These are phyloP conservation scores for Rhynchosporium agropyri DNA, from an alignment of 2,329 filamentous ascomycete genomes.

Conservation along the genomic window DNA sequence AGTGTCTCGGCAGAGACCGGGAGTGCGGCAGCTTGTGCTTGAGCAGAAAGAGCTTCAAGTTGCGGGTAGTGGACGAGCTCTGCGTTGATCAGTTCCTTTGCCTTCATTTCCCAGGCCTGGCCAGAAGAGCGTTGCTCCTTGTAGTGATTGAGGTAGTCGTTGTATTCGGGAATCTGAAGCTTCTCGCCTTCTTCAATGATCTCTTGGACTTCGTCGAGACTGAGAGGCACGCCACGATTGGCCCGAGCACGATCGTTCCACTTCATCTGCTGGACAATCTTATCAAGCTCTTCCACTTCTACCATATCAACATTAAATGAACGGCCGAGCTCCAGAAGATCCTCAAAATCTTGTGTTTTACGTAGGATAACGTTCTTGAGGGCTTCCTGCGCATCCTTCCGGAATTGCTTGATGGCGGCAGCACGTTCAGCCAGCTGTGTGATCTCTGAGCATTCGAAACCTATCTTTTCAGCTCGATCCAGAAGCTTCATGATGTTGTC, in stretches of 20 bases:
- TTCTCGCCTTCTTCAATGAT: constrained; percentile 78
- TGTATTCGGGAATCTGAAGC: constrained; percentile 76
- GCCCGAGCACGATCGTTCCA: constrained; percentile 81
- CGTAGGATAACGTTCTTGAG: constrained; percentile 67
- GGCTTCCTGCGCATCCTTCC: constrained; percentile 70
- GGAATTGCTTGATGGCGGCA: constrained; percentile 82
- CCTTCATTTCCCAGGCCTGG: constrained; percentile 89
- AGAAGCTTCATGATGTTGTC: constrained; percentile 87
- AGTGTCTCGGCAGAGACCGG: constrained; percentile 84
- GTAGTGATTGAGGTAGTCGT: constrained; percentile 77
- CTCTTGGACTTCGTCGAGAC: constrained; percentile 75
- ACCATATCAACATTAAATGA: constrained; percentile 90
- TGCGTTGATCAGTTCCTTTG: constrained; percentile 87
- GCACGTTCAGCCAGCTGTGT: constrained; percentile 81
- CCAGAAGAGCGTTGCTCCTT: constrained; percentile 76
- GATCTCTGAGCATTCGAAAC: constrained; percentile 94
- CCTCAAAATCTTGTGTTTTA: constrained; percentile 77
- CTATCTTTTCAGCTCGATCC: constrained; percentile 79
- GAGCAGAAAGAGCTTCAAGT: constrained; percentile 84
- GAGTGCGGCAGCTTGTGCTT: constrained; percentile 69
- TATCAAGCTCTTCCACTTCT: constrained; percentile 81
- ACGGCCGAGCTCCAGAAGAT: constrained; percentile 86
- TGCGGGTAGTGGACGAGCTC: constrained; percentile 93
- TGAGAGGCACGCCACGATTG: constrained; percentile 65
- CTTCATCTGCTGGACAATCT: constrained; percentile 78